Conservation (phyloP, 2,329 filamentous ascomycete genomes). For the Fusarium lyarnte region DNA sequence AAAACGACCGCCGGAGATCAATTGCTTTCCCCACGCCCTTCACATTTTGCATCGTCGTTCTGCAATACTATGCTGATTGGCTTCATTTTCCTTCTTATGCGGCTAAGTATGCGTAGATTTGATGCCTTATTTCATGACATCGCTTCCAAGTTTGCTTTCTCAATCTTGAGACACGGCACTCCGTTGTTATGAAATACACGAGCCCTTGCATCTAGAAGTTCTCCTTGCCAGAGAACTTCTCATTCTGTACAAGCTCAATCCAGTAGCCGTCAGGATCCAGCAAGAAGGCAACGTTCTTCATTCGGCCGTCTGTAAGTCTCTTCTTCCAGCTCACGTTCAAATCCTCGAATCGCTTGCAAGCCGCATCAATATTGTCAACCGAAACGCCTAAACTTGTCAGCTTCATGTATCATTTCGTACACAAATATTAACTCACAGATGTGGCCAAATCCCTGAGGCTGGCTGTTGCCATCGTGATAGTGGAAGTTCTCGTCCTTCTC, state of each 20-base stretch:
- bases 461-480: conserved; percentile 92
- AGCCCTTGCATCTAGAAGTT: conserved; percentile 55
- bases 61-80: neutral
- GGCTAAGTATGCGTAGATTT: neutral
- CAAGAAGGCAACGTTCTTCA: conserved; percentile 95
- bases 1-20: neutral
- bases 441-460: conserved; percentile 94
- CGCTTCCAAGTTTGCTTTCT: neutral
- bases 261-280: conserved; percentile 90
- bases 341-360: conserved; percentile 86
- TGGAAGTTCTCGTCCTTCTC: conserved; percentile 86
- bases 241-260: conserved; percentile 84
- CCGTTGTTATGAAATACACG: neutral
- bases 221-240: conserved; percentile 65
- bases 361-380: conserved; percentile 88
- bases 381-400: conserved; percentile 68
- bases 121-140: neutral
- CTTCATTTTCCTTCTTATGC: neutral
- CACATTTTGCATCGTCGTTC: neutral
- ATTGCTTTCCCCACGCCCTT: neutral
- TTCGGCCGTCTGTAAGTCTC: conserved; percentile 86
- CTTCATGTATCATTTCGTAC: neutral
- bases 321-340: conserved; percentile 92
- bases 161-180: neutral
- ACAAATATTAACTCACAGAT: conserved; percentile 70